A percentile compares a stretch with the other conserved stretches of the same genome.
phyloP scores from a whole-genome alignment of 2,329 filamentous ascomycete genomes.

The Xylaria sp. region DNA sequence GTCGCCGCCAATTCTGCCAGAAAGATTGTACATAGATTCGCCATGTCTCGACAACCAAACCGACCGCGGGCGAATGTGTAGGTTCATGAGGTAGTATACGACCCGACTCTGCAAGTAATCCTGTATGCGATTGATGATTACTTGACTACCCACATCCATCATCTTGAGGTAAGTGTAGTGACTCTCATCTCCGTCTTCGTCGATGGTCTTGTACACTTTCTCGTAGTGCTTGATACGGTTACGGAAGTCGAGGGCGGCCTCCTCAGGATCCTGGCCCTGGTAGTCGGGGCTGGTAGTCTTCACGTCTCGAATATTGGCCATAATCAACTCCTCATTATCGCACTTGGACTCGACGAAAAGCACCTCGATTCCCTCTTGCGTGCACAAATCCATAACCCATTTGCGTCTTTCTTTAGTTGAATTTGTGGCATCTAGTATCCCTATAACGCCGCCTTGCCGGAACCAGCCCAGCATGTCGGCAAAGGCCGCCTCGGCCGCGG shows the following conservation, averaged over 20 bases:
- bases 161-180: constrained; percentile 96
- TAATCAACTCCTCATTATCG: constrained; percentile 94
- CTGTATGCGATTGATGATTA: constrained; percentile 97
- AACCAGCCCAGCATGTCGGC: constrained; percentile 97
- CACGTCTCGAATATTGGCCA: constrained; percentile 97
- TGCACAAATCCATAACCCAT: constrained; percentile 89
- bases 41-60: constrained; percentile 98
- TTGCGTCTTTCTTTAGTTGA: constrained; percentile 88
- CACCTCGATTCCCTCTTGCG: constrained; percentile 82
- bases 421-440: constrained; percentile 96
- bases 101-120: constrained; percentile 97
- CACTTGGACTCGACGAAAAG: constrained; percentile 98
- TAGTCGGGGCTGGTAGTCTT: constrained; percentile 98
- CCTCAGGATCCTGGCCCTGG: constrained; percentile 89
- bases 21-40: constrained; percentile 91
- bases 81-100: constrained; percentile 98
- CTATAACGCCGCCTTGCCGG: constrained; percentile 80
- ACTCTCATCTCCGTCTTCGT: constrained; percentile 80
- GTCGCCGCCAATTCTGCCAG: constrained; percentile 92
- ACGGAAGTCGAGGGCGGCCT: constrained; percentile 89
- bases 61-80: constrained; percentile 95
- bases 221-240: constrained; percentile 97
- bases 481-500: constrained; percentile 90
- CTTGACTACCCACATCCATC: constrained; percentile 93
- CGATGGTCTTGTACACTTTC: constrained; percentile 93